Evolutionary conservation across 768 basidiomycete species (phyloP).

Genomic region (Collybiopsis luxurians): DNA sequence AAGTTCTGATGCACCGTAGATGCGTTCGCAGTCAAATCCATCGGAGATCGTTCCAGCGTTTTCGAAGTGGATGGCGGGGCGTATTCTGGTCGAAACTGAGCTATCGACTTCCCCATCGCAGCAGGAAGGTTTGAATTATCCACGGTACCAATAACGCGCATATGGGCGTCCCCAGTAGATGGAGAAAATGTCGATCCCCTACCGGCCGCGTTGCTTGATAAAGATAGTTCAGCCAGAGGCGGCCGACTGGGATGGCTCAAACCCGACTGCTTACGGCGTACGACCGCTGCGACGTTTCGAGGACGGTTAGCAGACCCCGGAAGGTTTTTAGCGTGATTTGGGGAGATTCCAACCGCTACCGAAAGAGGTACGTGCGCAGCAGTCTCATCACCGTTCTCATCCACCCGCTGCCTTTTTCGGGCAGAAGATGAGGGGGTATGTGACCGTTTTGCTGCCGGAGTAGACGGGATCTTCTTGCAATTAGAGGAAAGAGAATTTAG

Average conservation of each 20-base stretch:
- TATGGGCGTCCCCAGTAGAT: no score
- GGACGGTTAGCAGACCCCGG: not conserved
- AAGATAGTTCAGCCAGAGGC: conserved; percentile 4
- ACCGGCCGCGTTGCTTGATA: not conserved
- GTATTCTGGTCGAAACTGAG: no score
- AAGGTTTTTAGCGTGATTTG: not conserved
- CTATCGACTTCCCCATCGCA: no score
- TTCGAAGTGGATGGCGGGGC: no score
- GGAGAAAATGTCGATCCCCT: not conserved
- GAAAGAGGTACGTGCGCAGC: no score
- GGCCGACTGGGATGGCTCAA: not conserved
- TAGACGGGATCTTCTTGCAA: not conserved
- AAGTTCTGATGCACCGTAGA: no score
- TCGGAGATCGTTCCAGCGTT: no score
- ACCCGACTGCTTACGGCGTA: not conserved
- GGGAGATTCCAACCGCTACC: not conserved
- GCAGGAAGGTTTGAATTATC: not conserved
- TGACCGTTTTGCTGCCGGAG: not conserved
- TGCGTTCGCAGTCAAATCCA: no score
- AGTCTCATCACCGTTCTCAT: not conserved
- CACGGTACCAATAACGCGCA: not conserved
- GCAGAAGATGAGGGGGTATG: not conserved
- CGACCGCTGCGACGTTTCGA: not conserved
- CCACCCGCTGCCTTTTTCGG: not conserved
- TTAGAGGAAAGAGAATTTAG: not conserved